Evolutionary conservation across 441 rosid genomes (phyloP), one percentile per base, ranked within the genome.

Genomic region (Lepidium campestre): DNA sequence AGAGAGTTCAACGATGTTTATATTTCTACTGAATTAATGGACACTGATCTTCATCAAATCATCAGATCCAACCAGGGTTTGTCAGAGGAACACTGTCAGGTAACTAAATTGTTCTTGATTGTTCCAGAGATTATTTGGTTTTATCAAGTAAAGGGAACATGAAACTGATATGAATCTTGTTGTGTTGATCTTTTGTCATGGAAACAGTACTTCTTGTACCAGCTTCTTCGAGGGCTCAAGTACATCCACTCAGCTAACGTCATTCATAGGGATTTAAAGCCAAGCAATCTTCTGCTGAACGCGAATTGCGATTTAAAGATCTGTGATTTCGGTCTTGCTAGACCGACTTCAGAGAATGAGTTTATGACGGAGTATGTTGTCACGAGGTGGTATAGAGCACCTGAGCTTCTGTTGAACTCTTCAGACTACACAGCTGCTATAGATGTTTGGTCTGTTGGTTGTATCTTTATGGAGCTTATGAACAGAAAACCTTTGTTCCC

Each of bases 31-130:
- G 99, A 94, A 49, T 85, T 94, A 54, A 86, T 94, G 99, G 99
- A 91, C 75, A 86, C 97, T 32, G 99, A 94, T 79, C 91, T 94
- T 68, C 97, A 94, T 73, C 96, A 94, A 59, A 94, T 94, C 62
- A 86, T 89, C 41, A 89, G 94, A 57, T 94, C 99, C 27, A 94
- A 91, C 70, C 99, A 94, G 71, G 13, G 76, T 57, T 73, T 94
- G 53, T 94, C 99, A 1, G 99, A 91, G 78, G 98, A 94, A 79
- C 99, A 94, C 62, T 85, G 93, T 74, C 96, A 93, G 99, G 98
- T 93, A 80, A 20, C 45, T 53, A 27, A n/a, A 31, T 22, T 55
- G 8, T 14, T 12, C 25, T 63, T 69, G 27, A 40, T 13, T 34
- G 2, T 32, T 19, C 5, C 1, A 10, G 6, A 1, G 10, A 17